Evolutionary conservation across 345 rosid genomes (phyloP).

Genomic region (Clarkia xantiana): DNA sequence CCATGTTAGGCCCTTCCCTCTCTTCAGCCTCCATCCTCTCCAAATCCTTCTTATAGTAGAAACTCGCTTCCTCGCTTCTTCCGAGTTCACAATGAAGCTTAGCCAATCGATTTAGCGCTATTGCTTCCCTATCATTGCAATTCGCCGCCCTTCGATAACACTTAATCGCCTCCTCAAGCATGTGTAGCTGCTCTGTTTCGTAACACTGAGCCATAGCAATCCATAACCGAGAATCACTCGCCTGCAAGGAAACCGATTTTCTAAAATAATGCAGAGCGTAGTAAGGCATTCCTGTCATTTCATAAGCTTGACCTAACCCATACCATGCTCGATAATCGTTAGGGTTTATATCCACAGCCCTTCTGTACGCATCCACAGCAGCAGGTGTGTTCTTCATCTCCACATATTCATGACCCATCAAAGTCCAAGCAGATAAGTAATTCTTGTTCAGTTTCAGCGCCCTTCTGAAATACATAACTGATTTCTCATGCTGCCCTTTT

Average conservation of each 20-base stretch:
- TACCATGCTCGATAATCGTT: constrained; percentile 94
- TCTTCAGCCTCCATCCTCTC: constrained; percentile 97
- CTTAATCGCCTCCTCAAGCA: constrained; percentile 90
- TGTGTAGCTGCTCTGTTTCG: constrained; percentile 68
- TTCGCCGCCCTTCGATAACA: constrained; percentile 81
- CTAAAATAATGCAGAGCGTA: constrained; percentile 92
- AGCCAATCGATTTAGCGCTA: constrained; percentile 75
- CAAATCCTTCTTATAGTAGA: constrained; percentile 73
- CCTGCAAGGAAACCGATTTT: constrained; percentile 81
- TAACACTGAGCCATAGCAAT: constrained; percentile 97
- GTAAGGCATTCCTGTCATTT: constrained; percentile 87
- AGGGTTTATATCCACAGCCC: constrained; percentile 87
- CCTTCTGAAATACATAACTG: constrained; percentile 85
- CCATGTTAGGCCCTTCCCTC: constrained; percentile 82
- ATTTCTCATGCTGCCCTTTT: constrained; percentile 89
- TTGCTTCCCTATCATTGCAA: constrained; percentile 78
- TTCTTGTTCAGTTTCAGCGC: constrained; percentile 89
- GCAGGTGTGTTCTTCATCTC: constrained; percentile 98
- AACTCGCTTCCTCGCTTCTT: constrained; percentile 71
- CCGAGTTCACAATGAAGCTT: constrained; percentile 61
- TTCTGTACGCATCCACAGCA: constrained; percentile 87
- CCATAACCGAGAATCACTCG: constrained; percentile 87
- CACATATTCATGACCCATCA: constrained; percentile 93
- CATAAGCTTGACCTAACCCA: constrained; percentile 92
- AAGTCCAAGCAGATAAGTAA: constrained; percentile 91